These are phyloP conservation scores for Nymphaea colorata DNA, from an alignment of 164 flowering plant species.

Conservation along the genomic window DNA sequence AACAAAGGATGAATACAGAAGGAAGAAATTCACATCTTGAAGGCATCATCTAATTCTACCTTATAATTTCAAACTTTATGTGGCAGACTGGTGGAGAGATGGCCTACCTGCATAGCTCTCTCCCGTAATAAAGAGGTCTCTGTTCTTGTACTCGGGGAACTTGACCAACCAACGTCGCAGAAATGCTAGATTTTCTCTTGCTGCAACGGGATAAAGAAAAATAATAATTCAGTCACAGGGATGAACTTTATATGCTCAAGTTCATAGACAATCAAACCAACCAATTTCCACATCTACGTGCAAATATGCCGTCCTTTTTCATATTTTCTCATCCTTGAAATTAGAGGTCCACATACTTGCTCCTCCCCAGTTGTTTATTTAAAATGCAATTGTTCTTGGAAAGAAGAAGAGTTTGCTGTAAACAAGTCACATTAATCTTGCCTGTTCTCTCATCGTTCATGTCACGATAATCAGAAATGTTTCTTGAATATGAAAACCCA, in stretches of 20 bases:
- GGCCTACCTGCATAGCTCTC: constrained; percentile 79
- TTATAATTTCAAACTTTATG: no score
- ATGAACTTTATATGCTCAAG: background rate
- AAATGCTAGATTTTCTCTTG: constrained; percentile 65
- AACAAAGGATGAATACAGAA: background rate
- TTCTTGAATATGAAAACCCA: constrained; percentile 73
- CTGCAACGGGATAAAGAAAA: constrained; percentile 10
- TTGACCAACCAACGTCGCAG: constrained; percentile 57
- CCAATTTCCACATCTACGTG: no score
- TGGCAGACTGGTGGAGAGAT: background rate
- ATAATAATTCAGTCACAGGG: background rate
- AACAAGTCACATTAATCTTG: constrained; percentile 1
- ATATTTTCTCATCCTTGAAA: background rate
- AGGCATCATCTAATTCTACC: no score
- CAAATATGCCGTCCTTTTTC: background rate
- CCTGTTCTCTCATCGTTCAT: constrained; percentile 82
- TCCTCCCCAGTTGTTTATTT: background rate
- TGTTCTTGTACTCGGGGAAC: constrained; percentile 54
- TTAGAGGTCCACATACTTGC: background rate
- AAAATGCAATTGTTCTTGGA: background rate
- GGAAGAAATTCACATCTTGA: no score
- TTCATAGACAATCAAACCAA: background rate
- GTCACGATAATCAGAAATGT: constrained; percentile 36
- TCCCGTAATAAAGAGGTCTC: constrained; percentile 67
- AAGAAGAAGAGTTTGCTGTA: background rate